Conservation (phyloP, 2,329 filamentous ascomycete species). For the Microdochium paspali region DNA sequence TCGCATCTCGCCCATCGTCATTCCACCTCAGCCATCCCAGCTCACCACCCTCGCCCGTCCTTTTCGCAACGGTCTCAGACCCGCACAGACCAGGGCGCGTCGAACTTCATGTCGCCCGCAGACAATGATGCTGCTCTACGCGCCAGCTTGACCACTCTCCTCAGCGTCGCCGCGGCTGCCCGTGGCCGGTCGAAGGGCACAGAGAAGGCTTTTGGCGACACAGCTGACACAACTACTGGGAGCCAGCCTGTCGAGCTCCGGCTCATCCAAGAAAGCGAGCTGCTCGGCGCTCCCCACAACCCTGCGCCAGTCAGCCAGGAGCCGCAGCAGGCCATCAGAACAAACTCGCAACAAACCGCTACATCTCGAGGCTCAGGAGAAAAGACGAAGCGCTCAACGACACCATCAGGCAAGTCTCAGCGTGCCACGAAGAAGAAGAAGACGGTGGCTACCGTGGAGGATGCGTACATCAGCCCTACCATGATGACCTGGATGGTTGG, state of each 20-base stretch:
- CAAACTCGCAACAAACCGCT: constrained; percentile 4
- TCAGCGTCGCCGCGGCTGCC: constrained; percentile 90
- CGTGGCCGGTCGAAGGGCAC: constrained; percentile 65
- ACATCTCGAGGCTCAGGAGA: constrained; percentile 19
- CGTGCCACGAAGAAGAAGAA: constrained; percentile 53
- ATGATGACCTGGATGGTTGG: constrained; percentile 56
- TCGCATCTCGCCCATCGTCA: constrained; percentile 37
- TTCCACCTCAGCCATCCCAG: constrained; percentile 38
- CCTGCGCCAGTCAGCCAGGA: constrained; percentile 9
- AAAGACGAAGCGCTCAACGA: constrained; percentile 39
- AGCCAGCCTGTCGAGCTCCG: constrained; percentile 48
- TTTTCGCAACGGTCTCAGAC: constrained; percentile 38
- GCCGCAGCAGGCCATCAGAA: constrained; percentile 7
- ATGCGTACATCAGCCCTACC: constrained; percentile 44
- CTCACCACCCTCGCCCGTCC: constrained; percentile 37
- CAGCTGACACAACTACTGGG: constrained; percentile 32
- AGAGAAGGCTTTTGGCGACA: constrained; percentile 26
- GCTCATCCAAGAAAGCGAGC: constrained; percentile 51
- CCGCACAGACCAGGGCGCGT: constrained; percentile 27
- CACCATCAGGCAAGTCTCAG: constrained; percentile 24
- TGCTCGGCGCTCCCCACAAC: constrained; percentile 29
- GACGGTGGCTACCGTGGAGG: constrained; percentile 25
- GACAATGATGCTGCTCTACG: constrained; percentile 91
- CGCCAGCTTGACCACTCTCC: constrained; percentile 84
- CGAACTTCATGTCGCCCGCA: constrained; percentile 64